Conservation (phyloP, 345 rosid species). For the Chamaenerion angustifolium region DNA sequence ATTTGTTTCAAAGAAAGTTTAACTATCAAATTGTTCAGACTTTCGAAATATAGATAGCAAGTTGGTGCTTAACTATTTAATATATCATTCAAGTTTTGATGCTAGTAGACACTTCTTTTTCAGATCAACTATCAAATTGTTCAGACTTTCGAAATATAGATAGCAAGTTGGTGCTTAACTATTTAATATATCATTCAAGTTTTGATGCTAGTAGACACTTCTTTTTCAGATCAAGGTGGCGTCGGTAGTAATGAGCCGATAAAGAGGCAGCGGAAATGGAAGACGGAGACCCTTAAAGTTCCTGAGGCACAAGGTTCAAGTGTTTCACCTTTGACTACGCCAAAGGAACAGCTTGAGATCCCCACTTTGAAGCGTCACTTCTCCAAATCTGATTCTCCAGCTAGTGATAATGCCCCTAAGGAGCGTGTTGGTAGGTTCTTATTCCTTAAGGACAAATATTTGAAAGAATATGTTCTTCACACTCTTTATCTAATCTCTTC, state of each 20-base stretch:
- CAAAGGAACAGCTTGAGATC: slow-evolving; percentile 28
- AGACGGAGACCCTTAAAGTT: slow-evolving; percentile 48
- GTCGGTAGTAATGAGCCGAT: slow-evolving; percentile 43
- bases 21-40: too few species aligned
- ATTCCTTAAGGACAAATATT: not conserved
- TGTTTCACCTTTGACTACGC: slow-evolving; percentile 41
- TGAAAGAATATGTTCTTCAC: not conserved
- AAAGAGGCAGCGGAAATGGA: slow-evolving; percentile 92
- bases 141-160: too few species aligned
- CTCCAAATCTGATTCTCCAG: slow-evolving; percentile 49
- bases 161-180: too few species aligned
- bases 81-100: too few species aligned
- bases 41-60: too few species aligned
- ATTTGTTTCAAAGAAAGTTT: too few species aligned
- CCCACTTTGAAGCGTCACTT: slow-evolving; percentile 42
- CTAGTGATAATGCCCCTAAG: slow-evolving; percentile 53
- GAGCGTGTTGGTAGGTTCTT: slow-evolving; percentile 71
- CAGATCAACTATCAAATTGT: too few species aligned
- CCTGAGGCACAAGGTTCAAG: slow-evolving; percentile 41
- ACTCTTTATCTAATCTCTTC: not conserved
- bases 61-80: too few species aligned
- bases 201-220: too few species aligned
- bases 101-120: not conserved
- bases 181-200: too few species aligned
- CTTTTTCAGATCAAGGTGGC: slow-evolving; percentile 53